phyloP scores from a whole-genome alignment of 1,284 basidiomycete species.

The Ceratobasidium sp. region DNA sequence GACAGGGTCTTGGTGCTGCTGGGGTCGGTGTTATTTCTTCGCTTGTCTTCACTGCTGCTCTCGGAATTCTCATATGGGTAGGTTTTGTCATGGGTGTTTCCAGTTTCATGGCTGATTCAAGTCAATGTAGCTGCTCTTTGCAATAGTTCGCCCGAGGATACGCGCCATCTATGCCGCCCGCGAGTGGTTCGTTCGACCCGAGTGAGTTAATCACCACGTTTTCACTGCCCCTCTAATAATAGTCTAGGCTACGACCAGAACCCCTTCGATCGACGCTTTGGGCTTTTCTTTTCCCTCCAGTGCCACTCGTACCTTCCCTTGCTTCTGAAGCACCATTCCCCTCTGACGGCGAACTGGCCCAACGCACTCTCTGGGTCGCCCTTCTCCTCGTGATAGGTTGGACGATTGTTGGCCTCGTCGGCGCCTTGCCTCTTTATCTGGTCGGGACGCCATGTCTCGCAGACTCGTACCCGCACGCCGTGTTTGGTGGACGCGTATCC shows the following conservation, averaged over 20 bases:
- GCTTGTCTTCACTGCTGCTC: constrained; percentile 64
- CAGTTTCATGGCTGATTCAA: constrained; percentile 1
- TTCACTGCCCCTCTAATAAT: constrained; percentile 44
- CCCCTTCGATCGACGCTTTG: constrained; percentile 67
- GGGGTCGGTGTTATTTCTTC: constrained; percentile 70
- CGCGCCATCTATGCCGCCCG: constrained; percentile 74
- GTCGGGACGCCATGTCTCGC: constrained; percentile 74
- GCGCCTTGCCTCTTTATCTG: constrained; percentile 75
- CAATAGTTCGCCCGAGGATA: constrained; percentile 70
- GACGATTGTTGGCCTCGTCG: constrained; percentile 72
- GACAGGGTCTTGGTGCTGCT: constrained; percentile 68
- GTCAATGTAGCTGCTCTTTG: constrained; percentile 66
- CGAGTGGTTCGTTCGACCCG: constrained; percentile 77
- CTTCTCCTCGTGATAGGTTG: constrained; percentile 72
- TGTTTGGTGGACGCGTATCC: constrained; percentile 70
- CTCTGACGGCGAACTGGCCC: constrained; percentile 75
- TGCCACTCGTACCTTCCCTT: constrained; percentile 71
- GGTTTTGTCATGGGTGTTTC: constrained; percentile 51
- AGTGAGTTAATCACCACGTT: constrained; percentile 60
- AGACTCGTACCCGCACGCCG: constrained; percentile 60
- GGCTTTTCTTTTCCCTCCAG: constrained; percentile 74
- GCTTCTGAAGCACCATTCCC: constrained; percentile 68
- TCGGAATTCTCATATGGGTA: constrained; percentile 75
- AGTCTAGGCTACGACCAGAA: constrained; percentile 68
- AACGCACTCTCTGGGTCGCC: constrained; percentile 72